Conservation (phyloP, 1,284 basidiomycete genomes). For the Mycosarcoma maydis region DNA sequence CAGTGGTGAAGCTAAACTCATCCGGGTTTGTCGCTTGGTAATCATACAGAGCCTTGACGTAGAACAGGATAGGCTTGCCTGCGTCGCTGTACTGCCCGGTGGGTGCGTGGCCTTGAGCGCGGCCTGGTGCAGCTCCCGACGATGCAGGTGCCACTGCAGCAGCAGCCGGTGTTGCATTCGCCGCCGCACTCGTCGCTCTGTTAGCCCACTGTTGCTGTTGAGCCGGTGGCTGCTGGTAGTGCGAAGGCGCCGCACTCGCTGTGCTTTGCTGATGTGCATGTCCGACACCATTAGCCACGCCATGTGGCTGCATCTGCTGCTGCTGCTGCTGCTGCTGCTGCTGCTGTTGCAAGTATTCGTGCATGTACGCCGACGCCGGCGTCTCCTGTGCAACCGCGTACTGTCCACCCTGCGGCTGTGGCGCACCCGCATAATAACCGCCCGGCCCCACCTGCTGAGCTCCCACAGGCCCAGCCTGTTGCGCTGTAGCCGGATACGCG, state of each 20-base stretch:
- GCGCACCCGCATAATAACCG: slow-evolving; percentile 50
- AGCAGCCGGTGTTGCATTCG: slow-evolving; percentile 21
- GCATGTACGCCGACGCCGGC: slow-evolving; percentile 62
- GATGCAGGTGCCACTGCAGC: slow-evolving; percentile 41
- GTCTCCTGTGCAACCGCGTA: slow-evolving; percentile 47
- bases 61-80: slow-evolving; percentile 82
- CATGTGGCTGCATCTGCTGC: slow-evolving; percentile 16
- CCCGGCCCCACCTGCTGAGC: slow-evolving; percentile 53
- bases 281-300: slow-evolving; percentile 38
- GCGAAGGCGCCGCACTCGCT: slow-evolving; percentile 22
- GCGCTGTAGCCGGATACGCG: slow-evolving; percentile 5
- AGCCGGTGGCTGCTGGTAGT: slow-evolving; percentile 19
- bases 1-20: slow-evolving; percentile 85
- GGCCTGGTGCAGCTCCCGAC: slow-evolving; percentile 23
- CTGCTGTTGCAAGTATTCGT: slow-evolving; percentile 63
- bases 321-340: slow-evolving; percentile 57
- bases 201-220: slow-evolving; percentile 38
- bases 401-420: slow-evolving; percentile 48
- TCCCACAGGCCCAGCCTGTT: slow-evolving; percentile 41
- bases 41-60: slow-evolving; percentile 83
- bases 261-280: slow-evolving; percentile 31
- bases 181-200: slow-evolving; percentile 32
- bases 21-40: slow-evolving; percentile 85
- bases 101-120: slow-evolving; percentile 68
- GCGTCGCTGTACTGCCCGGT: slow-evolving; percentile 80